Conservation (phyloP, 495 filamentous ascomycete genomes). For the Neurospora sp. region DNA sequence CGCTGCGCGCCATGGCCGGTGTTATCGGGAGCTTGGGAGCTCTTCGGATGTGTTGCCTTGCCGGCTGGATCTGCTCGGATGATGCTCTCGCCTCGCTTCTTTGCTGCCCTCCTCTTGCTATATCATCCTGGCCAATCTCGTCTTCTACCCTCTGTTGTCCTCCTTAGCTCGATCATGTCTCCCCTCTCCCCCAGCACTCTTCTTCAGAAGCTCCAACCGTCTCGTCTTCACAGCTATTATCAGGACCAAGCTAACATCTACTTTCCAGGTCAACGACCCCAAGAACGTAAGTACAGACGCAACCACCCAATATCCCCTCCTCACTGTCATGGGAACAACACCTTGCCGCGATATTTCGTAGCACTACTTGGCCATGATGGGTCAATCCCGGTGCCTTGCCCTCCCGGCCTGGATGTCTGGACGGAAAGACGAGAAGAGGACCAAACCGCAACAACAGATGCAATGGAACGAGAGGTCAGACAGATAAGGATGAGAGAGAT, state of each 20-base stretch:
- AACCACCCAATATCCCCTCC: not conserved
- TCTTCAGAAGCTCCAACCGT: not conserved
- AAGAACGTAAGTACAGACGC: constrained; percentile 49
- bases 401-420: not conserved
- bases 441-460: not conserved
- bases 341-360: not conserved
- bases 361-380: not conserved
- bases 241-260: constrained; percentile 11
- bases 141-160: not conserved
- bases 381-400: not conserved
- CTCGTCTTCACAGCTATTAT: not conserved
- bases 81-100: not conserved
- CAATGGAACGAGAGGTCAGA: not conserved
- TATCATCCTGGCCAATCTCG: not conserved
- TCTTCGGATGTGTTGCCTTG: not conserved
- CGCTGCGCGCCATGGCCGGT: not conserved
- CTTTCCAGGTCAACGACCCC: constrained; percentile 57
- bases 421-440: not conserved
- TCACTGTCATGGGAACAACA: not conserved
- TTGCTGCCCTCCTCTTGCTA: not conserved
- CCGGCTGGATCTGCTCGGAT: not conserved
- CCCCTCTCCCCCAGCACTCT: not conserved
- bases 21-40: not conserved
- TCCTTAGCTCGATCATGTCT: not conserved
- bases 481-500: not conserved